Evolutionary conservation across 176 grass and related monocot species (phyloP).

Genomic region (Pontederia paniculata): DNA sequence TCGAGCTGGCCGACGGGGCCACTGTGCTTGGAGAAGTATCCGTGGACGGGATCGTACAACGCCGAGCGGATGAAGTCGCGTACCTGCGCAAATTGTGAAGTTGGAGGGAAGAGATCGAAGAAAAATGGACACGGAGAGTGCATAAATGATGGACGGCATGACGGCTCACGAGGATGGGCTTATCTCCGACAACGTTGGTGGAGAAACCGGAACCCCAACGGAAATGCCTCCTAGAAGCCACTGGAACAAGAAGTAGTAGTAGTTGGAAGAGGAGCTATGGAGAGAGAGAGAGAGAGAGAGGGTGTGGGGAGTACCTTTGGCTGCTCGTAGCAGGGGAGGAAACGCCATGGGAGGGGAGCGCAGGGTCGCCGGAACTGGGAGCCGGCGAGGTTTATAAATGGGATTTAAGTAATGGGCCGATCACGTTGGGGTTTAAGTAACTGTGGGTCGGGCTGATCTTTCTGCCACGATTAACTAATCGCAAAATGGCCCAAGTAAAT

Average conservation of each 20-base stretch:
- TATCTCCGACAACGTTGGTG: slow-evolving; percentile 37
- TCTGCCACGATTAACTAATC: too few species aligned
- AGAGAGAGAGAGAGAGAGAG: neutral
- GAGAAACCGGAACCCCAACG: slow-evolving; percentile 27
- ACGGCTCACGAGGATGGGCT: slow-evolving; percentile 54
- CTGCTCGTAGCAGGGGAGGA: slow-evolving; percentile 15
- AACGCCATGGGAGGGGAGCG: neutral
- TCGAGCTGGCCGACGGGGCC: slow-evolving; percentile 76
- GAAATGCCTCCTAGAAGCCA: slow-evolving; percentile 6
- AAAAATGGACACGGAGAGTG: neutral
- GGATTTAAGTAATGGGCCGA: too few species aligned
- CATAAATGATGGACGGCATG: neutral
- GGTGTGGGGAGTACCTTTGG: slow-evolving; percentile 3
- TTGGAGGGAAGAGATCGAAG: neutral
- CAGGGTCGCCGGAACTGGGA: neutral
- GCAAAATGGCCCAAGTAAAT: too few species aligned
- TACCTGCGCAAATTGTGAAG: slow-evolving; percentile 35
- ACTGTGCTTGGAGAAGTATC: slow-evolving; percentile 82
- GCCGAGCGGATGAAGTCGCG: slow-evolving; percentile 77
- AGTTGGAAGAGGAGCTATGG: neutral
- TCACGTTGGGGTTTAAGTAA: too few species aligned
- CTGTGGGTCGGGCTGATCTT: too few species aligned
- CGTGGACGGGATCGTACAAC: slow-evolving; percentile 66
- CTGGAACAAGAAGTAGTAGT: neutral
- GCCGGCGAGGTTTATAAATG: neutral